Conservation (phyloP, 495 filamentous ascomycete genomes). For the Aspergillus indologenus region DNA sequence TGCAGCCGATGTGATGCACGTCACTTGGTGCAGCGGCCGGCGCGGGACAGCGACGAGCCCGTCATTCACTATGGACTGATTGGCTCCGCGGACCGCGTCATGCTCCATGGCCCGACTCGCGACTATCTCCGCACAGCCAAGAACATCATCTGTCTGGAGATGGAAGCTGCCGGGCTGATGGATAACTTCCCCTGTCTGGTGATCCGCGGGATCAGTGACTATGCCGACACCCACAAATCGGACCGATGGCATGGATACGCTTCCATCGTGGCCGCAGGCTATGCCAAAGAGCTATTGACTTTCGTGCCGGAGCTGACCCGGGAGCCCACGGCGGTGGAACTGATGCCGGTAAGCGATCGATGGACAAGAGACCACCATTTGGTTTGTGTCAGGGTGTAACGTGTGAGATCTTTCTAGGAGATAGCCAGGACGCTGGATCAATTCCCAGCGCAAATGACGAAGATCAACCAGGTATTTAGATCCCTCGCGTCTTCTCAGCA, state of each 20-base stretch:
- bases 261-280: not conserved
- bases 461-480: no score
- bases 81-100: constrained; percentile 18
- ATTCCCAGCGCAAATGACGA: no score
- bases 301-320: no score
- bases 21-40: constrained; percentile 8
- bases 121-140: constrained; percentile 11
- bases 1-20: constrained; percentile 17
- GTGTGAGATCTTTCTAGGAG: no score
- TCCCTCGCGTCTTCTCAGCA: no score
- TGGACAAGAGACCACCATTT: no score
- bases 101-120: constrained; percentile 12
- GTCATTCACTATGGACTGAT: constrained; percentile 24
- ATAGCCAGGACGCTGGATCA: no score
- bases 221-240: constrained; percentile 11
- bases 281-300: constrained; percentile 4
- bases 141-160: constrained; percentile 25
- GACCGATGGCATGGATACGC: constrained; percentile 8
- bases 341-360: no score
- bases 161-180: constrained; percentile 10
- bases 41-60: constrained; percentile 12
- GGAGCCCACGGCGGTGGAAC: no score
- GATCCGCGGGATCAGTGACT: constrained; percentile 16
- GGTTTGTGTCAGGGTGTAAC: no score
- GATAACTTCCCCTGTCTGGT: constrained; percentile 5